Evolutionary conservation across 1,284 basidiomycete species (phyloP).

Genomic region (Taiwanofungus camphoratus): DNA sequence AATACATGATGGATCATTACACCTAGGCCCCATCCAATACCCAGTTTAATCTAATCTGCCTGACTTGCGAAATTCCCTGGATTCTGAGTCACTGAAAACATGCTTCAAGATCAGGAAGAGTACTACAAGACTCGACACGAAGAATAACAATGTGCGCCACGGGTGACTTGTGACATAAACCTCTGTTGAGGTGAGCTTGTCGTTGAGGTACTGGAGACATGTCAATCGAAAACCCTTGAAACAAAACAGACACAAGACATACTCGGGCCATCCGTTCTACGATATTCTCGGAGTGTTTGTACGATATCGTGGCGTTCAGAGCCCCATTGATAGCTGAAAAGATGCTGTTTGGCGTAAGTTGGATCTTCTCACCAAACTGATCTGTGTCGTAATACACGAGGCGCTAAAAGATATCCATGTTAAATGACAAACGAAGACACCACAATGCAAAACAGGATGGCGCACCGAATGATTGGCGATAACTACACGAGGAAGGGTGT

Average conservation of each 20-base stretch:
- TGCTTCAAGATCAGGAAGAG: slow-evolving; percentile 15
- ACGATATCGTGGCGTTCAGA: slow-evolving; percentile 45
- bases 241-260: slow-evolving; percentile 24
- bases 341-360: slow-evolving; percentile 50
- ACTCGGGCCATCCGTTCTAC: slow-evolving; percentile 67
- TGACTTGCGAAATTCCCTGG: slow-evolving; percentile 2
- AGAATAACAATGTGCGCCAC: slow-evolving; percentile 24
- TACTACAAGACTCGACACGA: slow-evolving; percentile 14
- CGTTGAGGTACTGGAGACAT: slow-evolving; percentile 43
- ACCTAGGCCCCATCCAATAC: neutral
- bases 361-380: slow-evolving; percentile 43
- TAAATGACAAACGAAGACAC: slow-evolving; percentile 3
- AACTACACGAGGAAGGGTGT: slow-evolving; percentile 49
- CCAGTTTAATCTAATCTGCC: slow-evolving; percentile 11
- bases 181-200: slow-evolving; percentile 41
- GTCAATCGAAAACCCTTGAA: neutral
- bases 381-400: slow-evolving; percentile 66
- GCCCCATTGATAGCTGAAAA: slow-evolving; percentile 71
- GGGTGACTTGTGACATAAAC: slow-evolving; percentile 37
- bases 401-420: slow-evolving; percentile 36
- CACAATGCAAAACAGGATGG: slow-evolving; percentile 9
- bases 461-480: slow-evolving; percentile 78
- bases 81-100: slow-evolving; percentile 9
- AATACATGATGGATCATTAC: slow-evolving; percentile 2
- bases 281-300: slow-evolving; percentile 65